Conservation (phyloP, 495 filamentous ascomycete species). For the Niebla homalea region DNA sequence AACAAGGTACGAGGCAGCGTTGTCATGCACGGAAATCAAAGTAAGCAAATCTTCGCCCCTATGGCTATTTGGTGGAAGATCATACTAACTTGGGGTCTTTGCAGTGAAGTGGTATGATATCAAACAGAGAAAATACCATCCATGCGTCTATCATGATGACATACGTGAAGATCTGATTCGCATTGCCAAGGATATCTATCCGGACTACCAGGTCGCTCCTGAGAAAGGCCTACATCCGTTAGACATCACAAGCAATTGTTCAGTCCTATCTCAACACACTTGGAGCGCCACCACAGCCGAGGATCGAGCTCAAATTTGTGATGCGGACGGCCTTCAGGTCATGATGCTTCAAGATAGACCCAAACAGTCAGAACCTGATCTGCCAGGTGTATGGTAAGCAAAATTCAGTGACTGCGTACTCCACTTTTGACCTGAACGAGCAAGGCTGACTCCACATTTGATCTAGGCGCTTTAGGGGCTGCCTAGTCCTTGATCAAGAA, state of each 20-base stretch:
- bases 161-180: constrained; percentile 1
- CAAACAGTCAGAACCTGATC: not conserved
- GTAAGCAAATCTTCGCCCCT: too few relatives aligned
- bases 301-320: not conserved
- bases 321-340: constrained; percentile 4
- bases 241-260: constrained; percentile 4
- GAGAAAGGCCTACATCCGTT: not conserved
- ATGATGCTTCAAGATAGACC: not conserved
- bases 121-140: not conserved
- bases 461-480: not conserved
- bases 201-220: not conserved
- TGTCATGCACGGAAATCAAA: too few relatives aligned
- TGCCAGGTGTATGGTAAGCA: constrained; percentile 2
- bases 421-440: too few relatives aligned
- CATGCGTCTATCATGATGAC: constrained; percentile 2
- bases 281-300: constrained; percentile 1
- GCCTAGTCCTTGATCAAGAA: constrained; percentile 8
- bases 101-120: not conserved
- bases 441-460: too few relatives aligned
- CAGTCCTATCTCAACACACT: not conserved
- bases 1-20: not conserved
- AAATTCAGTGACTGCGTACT: too few relatives aligned
- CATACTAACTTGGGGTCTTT: not conserved
- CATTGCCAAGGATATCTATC: not conserved
- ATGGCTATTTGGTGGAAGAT: too few relatives aligned